These are phyloP conservation scores for Pyrus pyrifolia DNA, from an alignment of 306 rosid genomes.

Conservation along the genomic window DNA sequence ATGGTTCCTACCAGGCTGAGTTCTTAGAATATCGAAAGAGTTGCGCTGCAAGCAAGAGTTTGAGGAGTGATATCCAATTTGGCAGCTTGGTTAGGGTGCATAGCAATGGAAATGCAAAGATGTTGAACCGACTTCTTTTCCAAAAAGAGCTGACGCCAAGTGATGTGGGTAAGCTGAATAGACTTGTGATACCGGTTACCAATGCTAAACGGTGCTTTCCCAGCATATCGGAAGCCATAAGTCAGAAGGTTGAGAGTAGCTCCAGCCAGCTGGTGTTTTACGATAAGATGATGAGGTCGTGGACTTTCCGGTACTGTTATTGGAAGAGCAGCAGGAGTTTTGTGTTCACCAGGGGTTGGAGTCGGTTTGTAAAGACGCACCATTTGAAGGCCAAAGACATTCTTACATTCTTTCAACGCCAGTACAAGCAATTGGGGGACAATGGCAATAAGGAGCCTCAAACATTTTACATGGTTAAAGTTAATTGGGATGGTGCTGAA, in stretches of 20 bases:
- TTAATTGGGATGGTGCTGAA: conserved; percentile 6
- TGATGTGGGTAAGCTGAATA: conserved; percentile 37
- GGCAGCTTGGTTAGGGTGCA: conserved; percentile 2
- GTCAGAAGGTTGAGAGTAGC: not conserved
- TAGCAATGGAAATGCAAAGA: not conserved
- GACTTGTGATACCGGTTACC: conserved; percentile 31
- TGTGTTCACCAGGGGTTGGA: conserved; percentile 72
- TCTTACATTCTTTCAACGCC: conserved; percentile 39
- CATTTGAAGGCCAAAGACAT: conserved; percentile 41
- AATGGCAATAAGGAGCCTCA: not conserved
- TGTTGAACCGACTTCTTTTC: conserved; percentile 21
- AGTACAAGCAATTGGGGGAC: conserved; percentile 2
- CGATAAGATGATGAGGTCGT: conserved; percentile 43
- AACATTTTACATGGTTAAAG: conserved; percentile 26
- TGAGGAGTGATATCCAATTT: not conserved
- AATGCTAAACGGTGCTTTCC: conserved; percentile 25
- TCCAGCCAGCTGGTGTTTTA: conserved; percentile 33
- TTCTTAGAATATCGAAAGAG: conserved; percentile 15
- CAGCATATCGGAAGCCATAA: not conserved
- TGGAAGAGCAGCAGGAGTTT: conserved; percentile 79
- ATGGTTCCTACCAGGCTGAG: conserved; percentile 23
- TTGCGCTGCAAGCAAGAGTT: too few species aligned
- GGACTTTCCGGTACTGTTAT: conserved; percentile 61
- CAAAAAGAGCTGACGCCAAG: conserved; percentile 39
- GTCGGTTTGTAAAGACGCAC: conserved; percentile 48